These are phyloP conservation scores for Clavulina sp. DNA, from an alignment of 768 basidiomycete species.

Conservation along the genomic window DNA sequence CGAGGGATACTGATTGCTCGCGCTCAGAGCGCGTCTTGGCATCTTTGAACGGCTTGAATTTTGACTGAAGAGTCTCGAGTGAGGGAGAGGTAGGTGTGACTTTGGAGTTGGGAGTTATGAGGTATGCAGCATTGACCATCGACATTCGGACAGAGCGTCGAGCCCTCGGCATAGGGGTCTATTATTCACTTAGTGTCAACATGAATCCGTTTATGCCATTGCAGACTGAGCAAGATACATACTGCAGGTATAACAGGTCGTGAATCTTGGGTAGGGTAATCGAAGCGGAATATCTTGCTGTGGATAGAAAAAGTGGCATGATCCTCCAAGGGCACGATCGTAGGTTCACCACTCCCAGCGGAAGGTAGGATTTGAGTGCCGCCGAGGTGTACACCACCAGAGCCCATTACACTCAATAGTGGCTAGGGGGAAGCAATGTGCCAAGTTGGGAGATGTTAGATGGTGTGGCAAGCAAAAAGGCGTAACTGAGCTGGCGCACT, in stretches of 20 bases:
- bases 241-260: constrained; percentile 27
- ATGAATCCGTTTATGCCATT: not conserved
- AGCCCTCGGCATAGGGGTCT: constrained; percentile 16
- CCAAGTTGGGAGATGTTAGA: not conserved
- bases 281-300: constrained; percentile 51
- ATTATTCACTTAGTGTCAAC: constrained; percentile 9
- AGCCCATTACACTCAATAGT: constrained; percentile 45
- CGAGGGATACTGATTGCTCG: constrained; percentile 31
- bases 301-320: constrained; percentile 50
- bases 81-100: constrained; percentile 4
- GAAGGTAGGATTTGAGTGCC: constrained; percentile 43
- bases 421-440: constrained; percentile 27
- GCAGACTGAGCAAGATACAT: not conserved
- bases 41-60: constrained; percentile 15
- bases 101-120: constrained; percentile 44
- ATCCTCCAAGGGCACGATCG: constrained; percentile 28
- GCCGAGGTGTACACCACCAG: constrained; percentile 40
- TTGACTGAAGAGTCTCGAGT: constrained; percentile 42
- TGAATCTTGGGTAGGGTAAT: constrained; percentile 57
- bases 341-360: constrained; percentile 18
- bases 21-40: constrained; percentile 2
- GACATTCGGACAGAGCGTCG: constrained; percentile 42
- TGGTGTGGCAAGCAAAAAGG: constrained; percentile 7
- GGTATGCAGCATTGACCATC: constrained; percentile 58
- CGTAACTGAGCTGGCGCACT: constrained; percentile 17